Conservation (phyloP, 2,329 filamentous ascomycete species). For the Grosmannia clavigera region DNA sequence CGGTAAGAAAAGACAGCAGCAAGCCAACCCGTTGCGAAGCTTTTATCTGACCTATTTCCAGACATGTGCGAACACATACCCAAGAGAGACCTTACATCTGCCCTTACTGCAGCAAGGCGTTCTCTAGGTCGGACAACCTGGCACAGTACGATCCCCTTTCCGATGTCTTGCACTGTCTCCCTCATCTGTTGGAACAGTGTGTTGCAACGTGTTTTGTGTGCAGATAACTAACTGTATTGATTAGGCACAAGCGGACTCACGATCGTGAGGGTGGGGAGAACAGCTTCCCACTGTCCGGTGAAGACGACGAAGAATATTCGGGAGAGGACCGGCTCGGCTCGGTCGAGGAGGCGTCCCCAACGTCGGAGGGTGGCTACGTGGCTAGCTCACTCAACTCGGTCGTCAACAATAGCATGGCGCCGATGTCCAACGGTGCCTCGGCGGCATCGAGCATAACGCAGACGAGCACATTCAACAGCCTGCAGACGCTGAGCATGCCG, state of each 20-base stretch:
- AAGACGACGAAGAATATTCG: slow-evolving; percentile 71
- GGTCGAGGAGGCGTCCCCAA: slow-evolving; percentile 66
- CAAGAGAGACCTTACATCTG: slow-evolving; percentile 98
- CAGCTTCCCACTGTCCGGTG: slow-evolving; percentile 55
- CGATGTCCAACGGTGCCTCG: slow-evolving; percentile 14
- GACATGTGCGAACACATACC: slow-evolving; percentile 97
- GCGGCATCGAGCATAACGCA: slow-evolving; percentile 17
- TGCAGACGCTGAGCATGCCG: slow-evolving; percentile 51
- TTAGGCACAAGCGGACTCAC: slow-evolving; percentile 72
- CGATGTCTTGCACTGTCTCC: slow-evolving; percentile 20
- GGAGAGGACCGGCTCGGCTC: slow-evolving; percentile 77
- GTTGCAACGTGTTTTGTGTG: not conserved
- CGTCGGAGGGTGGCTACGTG: slow-evolving; percentile 53
- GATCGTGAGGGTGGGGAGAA: slow-evolving; percentile 52
- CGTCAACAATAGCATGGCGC: slow-evolving; percentile 18
- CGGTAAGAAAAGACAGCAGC: slow-evolving; percentile 54
- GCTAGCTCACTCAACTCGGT: slow-evolving; percentile 37
- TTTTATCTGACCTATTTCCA: slow-evolving; percentile 43
- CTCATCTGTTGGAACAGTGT: slow-evolving; percentile 14
- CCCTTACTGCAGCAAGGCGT: slow-evolving; percentile 96
- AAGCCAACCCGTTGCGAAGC: slow-evolving; percentile 20
- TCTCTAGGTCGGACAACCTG: slow-evolving; percentile 96
- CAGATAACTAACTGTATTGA: slow-evolving; percentile 25
- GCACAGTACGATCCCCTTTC: slow-evolving; percentile 64
- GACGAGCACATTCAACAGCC: slow-evolving; percentile 37